Conservation (phyloP, 768 basidiomycete species). For the Amanita inopinata region DNA sequence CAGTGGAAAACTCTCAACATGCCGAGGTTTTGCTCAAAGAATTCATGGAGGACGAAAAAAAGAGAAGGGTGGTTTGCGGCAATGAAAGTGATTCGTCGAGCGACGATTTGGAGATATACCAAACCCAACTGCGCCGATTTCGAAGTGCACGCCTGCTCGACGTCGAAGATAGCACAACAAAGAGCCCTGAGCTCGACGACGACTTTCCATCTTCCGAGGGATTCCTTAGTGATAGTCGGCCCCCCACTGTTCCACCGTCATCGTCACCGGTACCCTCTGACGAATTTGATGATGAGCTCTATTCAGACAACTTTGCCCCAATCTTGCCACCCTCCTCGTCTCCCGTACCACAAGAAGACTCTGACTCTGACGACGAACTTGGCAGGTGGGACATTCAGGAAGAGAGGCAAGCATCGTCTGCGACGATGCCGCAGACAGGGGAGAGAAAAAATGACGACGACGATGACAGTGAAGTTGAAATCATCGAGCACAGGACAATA, state of each 20-base stretch:
- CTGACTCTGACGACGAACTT: constrained; percentile 23
- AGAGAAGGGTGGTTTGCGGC: constrained; percentile 38
- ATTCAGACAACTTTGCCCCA: neutral
- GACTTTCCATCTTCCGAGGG: neutral
- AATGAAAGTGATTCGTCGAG: constrained; percentile 35
- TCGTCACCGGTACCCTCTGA: neutral
- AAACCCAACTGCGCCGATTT: neutral
- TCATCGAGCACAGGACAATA: constrained; percentile 15
- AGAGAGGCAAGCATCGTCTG: constrained; percentile 25
- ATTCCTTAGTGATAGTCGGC: neutral
- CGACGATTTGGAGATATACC: constrained; percentile 28
- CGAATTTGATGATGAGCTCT: neutral
- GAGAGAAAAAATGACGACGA: constrained; percentile 12
- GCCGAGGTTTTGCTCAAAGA: constrained; percentile 55
- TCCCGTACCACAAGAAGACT: constrained; percentile 6
- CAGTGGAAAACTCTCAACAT: constrained; percentile 31
- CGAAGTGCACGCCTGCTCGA: neutral
- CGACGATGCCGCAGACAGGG: constrained; percentile 15
- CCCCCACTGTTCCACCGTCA: neutral
- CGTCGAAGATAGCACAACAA: constrained; percentile 1
- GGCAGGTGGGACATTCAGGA: constrained; percentile 17
- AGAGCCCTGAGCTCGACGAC: too few relatives aligned
- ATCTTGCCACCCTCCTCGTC: neutral
- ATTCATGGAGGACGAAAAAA: constrained; percentile 57
- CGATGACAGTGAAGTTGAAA: constrained; percentile 26